Conservation (phyloP, 305 asterid genomes). For the Fraxinus sp. region DNA sequence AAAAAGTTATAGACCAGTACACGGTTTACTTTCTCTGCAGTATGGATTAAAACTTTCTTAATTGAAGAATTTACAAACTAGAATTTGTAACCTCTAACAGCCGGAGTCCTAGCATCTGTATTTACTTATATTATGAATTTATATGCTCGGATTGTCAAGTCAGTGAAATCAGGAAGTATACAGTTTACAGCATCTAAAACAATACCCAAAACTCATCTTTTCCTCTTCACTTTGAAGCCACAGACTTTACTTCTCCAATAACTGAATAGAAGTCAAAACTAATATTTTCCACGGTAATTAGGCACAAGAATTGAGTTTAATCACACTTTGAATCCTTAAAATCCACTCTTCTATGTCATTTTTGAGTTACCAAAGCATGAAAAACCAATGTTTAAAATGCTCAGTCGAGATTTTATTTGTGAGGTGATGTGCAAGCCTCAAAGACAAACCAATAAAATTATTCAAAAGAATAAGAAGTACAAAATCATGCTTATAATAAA, state of each 20-base stretch:
- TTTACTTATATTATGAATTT: not conserved
- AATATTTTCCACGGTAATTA: not conserved
- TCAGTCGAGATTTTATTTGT: not conserved
- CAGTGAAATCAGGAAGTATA: not conserved
- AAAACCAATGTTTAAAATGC: not conserved
- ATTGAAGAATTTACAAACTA: not conserved
- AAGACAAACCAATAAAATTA: not conserved
- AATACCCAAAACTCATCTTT: not conserved
- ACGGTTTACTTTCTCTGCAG: not conserved
- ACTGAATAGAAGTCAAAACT: not conserved
- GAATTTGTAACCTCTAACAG: not conserved
- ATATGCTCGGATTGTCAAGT: not conserved
- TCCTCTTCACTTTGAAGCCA: not conserved
- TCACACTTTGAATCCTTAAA: not conserved
- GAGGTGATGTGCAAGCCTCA: not conserved
- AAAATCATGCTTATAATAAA: not conserved
- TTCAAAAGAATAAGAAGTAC: not conserved
- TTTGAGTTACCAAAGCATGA: not conserved
- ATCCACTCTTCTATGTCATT: not conserved
- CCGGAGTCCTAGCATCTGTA: not conserved
- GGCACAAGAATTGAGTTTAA: not conserved
- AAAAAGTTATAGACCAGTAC: conserved; percentile 17
- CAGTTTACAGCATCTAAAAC: not conserved
- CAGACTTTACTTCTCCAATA: not conserved
- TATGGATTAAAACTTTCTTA: not conserved